Evolutionary conservation across 139 green algal genomes (phyloP), one percentile per base, ranked within the genome.

Genomic region (Chlorella sp.): DNA sequence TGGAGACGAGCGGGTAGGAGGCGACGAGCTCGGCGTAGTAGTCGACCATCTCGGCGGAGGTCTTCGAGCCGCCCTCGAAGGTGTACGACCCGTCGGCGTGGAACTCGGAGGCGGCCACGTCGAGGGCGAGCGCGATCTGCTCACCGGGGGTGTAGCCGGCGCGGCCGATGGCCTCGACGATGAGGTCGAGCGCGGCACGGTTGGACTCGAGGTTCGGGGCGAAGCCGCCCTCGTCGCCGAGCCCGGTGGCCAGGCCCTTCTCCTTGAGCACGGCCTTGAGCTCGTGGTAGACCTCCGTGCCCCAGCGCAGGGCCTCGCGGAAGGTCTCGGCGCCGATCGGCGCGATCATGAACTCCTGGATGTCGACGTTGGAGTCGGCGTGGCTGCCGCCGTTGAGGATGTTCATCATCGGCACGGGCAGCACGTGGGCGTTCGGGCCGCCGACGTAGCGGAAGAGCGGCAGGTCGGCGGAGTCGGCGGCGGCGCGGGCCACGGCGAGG

Each of bases 261-360:
- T 92, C 91, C 94, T 99, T 98, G 85, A 98, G 97, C 60, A 98
- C 87, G 69, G 62, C 67, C 88, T 99, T 99, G 29, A 99, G 91
- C 73, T 89, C 83, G 85, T 98, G 93, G 88, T 99, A 99, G 69
- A 99, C 95, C 87, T 97, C 92, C 62, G 74, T 81, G 35, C 92
- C 91, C 88, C 97, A 96, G 30, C 86, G 88, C 91, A 99, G 93
- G 49, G 96, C 92, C 85, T 99, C 93, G 5, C 82, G 80, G 85
- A 99, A 99, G 32, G 83, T 89, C 29, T 73, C 72, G 20, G 85
- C 87, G 4, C 84, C 96, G 23, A 86, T 72, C 31, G 96, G 96
- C 81, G 99, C 87, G 77, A 99, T 97, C 94, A 99, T 99, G 87
- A 99, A 99, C 87, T 99, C 96, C 90, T 99, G 96, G 92, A 98